Base-by-base conservation (phyloP, 2,329 filamentous ascomycete genomes). In the Colletotrichum australisinense region DNA sequence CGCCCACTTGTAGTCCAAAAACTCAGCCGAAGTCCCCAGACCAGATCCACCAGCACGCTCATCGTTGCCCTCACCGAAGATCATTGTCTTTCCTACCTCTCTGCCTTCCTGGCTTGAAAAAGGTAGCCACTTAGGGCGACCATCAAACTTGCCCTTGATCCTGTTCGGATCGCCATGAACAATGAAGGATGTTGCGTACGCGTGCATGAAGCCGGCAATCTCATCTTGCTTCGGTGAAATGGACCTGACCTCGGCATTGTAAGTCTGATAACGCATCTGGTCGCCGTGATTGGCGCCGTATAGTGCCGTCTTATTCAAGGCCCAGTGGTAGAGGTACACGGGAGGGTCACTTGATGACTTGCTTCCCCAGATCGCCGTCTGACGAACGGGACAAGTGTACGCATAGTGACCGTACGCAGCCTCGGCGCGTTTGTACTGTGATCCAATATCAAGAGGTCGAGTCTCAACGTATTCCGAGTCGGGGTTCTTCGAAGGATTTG, bases 361-460 rank as follows among this genome's bases (percentile, higher is more conserved):
- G 19, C 42, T 46, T 67, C 72, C 76, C 74, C 72, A 76, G 24
- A 67, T 62, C 6, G 85, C 87, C 0, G 87, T 89, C 75, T 89
- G 87, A 0, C 86, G 82, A 0, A 88, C 87, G 0, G 88, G 88
- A 0, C 85, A 84, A 0, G 88, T 84, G 64, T 90, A 90, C 0
- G 87, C 88, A 64, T 88, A 90, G 72, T 90, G 86, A 0, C 84
- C 87, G 57, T 90, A 90, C 0, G 88, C 86, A 2, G 85, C 85
- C 74, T 89, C 88, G 3, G 88, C 81, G 2, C 88, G 87, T 69
- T 87, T 89, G 76, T 88, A 91, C 77, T 89, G 87, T 0, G 83
- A 64, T 0, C 88, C 88, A 0, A 90, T 81, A n/a, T 80, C 74
- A 8, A 62, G 46, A 1, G 5, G 16, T n/a, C 42, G 42, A n/a